These are phyloP conservation scores for Wickerhamiella dianesei DNA, from an alignment of 805 yeast genomes.

Conservation along the genomic window DNA sequence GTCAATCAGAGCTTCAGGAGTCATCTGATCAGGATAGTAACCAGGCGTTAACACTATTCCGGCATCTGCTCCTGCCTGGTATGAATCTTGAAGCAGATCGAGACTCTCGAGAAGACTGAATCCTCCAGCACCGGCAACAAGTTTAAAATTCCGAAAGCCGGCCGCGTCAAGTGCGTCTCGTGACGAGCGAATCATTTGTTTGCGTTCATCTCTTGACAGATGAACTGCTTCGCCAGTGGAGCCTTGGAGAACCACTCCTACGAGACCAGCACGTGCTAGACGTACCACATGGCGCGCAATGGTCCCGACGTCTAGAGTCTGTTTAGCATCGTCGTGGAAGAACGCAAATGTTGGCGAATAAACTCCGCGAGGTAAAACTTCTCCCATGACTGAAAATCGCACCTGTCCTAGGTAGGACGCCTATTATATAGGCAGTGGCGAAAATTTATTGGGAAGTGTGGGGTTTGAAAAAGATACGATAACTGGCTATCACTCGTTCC, in stretches of 20 bases:
- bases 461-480: too few relatives aligned
- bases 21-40: neutral
- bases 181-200: neutral
- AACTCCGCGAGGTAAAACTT: neutral
- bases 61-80: neutral
- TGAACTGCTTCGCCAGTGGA: neutral
- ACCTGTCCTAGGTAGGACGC: too few relatives aligned
- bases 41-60: neutral
- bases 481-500: neutral
- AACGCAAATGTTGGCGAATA: neutral
- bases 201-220: neutral
- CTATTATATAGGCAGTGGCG: too few relatives aligned
- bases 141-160: neutral
- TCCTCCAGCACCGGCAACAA: slow-evolving; percentile 1
- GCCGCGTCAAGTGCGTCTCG: neutral
- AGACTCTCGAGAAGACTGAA: neutral
- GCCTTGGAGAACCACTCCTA: neutral
- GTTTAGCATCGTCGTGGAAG: neutral
- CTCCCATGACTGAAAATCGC: neutral
- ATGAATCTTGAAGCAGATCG: neutral
- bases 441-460: too few relatives aligned
- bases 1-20: neutral
- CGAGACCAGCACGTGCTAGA: neutral
- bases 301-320: neutral
- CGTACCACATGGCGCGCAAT: neutral